Percentiles rank a stretch among this genome's conserved stretches.
These are phyloP conservation scores for Venturia effusa DNA, from an alignment of 2,329 filamentous ascomycete genomes.

Conservation along the genomic window DNA sequence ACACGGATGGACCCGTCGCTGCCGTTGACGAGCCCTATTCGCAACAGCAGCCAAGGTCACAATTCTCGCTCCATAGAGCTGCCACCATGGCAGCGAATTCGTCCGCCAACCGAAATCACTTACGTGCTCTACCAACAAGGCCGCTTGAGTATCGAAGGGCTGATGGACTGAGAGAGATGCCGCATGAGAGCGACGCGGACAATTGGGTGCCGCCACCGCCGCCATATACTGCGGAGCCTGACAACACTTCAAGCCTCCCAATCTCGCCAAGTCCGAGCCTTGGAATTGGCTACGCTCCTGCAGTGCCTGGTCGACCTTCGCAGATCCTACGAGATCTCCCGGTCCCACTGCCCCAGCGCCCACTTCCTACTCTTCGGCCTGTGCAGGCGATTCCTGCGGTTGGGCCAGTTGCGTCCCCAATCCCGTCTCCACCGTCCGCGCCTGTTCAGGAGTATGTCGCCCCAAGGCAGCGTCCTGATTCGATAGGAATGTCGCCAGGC, in stretches of 20 bases:
- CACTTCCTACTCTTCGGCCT: neutral
- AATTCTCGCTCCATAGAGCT: conserved; percentile 27
- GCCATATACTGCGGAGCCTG: conserved; percentile 58
- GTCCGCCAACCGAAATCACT: conserved; percentile 57
- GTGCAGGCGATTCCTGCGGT: neutral
- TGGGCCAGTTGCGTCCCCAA: neutral
- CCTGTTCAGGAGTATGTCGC: neutral
- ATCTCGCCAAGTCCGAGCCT: neutral
- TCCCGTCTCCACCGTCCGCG: neutral
- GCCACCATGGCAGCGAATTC: conserved; percentile 49
- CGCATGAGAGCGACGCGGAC: conserved; percentile 78
- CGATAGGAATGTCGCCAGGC: neutral
- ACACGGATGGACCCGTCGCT: conserved; percentile 17
- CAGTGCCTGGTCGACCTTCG: neutral
- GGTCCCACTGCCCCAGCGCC: neutral
- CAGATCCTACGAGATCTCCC: neutral
- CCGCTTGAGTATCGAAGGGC: conserved; percentile 55
- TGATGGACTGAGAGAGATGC: conserved; percentile 60
- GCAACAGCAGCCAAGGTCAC: conserved; percentile 28
- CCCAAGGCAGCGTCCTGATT: neutral
- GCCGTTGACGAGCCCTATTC: conserved; percentile 31
- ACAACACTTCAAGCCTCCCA: conserved; percentile 15
- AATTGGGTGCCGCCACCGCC: conserved; percentile 83
- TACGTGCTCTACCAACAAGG: conserved; percentile 45
- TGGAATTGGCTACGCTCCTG: neutral